A percentile compares a stretch with the other conserved stretches of the same genome.
Evolutionary conservation across 192 early-diverging fungal genomes (phyloP).

Genomic region (Rhizoclosmatium sp.): DNA sequence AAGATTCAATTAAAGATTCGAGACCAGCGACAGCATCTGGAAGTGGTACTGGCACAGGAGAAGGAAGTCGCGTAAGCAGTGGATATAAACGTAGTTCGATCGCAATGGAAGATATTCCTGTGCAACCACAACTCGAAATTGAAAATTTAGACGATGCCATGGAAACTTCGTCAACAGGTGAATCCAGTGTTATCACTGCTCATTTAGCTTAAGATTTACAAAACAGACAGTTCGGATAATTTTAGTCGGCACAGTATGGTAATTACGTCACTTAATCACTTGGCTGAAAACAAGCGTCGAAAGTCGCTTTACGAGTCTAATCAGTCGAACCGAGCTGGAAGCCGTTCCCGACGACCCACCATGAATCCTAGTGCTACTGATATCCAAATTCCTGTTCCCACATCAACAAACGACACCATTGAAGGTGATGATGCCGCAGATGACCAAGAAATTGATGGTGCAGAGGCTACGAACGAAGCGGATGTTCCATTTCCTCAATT

Average conservation of each 20-base stretch:
- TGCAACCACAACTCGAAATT: not conserved
- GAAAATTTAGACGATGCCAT: not conserved
- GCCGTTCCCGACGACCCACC: not conserved
- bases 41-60: not conserved
- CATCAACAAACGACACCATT: not conserved
- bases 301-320: constrained; percentile 17
- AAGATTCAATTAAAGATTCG: not conserved
- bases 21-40: not conserved
- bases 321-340: not conserved
- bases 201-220: not conserved
- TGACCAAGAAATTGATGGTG: not conserved
- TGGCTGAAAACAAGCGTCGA: constrained; percentile 39
- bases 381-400: not conserved
- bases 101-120: not conserved
- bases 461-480: not conserved
- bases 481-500: constrained; percentile 16
- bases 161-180: not conserved
- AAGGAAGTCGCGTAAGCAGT: not conserved
- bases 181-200: not conserved
- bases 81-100: not conserved
- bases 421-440: not conserved
- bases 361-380: constrained; percentile 9
- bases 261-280: constrained; percentile 36
- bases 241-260: constrained; percentile 40
- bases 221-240: not conserved